These are phyloP conservation scores for Mrakia gelida DNA, from an alignment of 768 basidiomycete genomes.

Conservation along the genomic window DNA sequence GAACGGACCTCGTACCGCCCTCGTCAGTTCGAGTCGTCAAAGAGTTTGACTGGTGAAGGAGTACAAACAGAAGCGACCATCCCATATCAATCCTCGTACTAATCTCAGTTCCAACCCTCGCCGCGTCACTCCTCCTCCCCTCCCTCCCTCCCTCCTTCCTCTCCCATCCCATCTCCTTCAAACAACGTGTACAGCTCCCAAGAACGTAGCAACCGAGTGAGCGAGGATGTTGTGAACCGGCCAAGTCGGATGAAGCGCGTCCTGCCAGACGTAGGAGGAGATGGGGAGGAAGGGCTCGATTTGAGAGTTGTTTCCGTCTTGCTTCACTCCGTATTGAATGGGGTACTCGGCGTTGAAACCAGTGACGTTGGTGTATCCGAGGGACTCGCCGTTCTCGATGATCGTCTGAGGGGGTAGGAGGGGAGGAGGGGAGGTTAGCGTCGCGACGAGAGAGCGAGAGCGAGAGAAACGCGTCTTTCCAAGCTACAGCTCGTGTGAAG, in stretches of 20 bases:
- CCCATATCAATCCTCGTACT: too few species aligned
- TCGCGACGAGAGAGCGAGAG: too few species aligned
- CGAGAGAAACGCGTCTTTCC: too few species aligned
- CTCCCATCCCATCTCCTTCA: too few species aligned
- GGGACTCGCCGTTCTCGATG: background rate
- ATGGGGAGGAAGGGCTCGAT: background rate
- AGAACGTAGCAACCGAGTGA: background rate
- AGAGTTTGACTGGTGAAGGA: too few species aligned
- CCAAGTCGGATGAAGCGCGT: background rate
- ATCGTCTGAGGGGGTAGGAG: background rate
- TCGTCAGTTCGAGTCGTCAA: too few species aligned
- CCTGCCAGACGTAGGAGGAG: slow-evolving; percentile 1
- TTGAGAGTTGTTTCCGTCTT: slow-evolving; percentile 1
- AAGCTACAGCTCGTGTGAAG: too few species aligned
- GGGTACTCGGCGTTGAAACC: background rate
- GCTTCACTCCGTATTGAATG: background rate
- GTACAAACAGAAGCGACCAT: too few species aligned
- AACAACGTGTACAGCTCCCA: background rate
- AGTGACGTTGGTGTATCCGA: slow-evolving; percentile 1
- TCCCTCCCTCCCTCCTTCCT: too few species aligned
- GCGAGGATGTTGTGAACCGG: background rate
- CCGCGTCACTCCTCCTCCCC: too few species aligned
- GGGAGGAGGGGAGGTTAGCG: background rate
- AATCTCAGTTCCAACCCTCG: too few species aligned
- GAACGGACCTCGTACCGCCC: too few species aligned